Percentiles rank a stretch among this genome's conserved stretches.
phyloP scores from a whole-genome alignment of 1,139 yeast species.

The Saccharomyces hybrid region DNA sequence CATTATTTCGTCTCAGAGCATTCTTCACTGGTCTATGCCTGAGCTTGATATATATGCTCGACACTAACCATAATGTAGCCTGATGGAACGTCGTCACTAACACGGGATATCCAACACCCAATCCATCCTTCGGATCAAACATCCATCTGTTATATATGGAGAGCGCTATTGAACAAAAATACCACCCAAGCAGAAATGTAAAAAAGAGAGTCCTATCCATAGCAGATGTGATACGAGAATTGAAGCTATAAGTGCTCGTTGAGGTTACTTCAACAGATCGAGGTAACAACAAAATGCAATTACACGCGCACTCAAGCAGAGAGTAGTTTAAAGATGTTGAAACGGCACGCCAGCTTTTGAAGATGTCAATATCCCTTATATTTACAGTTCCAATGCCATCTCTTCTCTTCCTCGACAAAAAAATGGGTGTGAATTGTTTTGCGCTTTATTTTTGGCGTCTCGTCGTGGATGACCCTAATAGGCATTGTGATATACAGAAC shows the following conservation, averaged over 20 bases:
- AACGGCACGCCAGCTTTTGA: not conserved
- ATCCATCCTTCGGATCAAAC: slow-evolving; percentile 61
- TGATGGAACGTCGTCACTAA: slow-evolving; percentile 83
- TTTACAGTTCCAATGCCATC: not conserved
- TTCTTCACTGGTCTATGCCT: slow-evolving; percentile 5
- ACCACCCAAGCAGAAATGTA: slow-evolving; percentile 38
- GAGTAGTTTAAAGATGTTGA: not conserved
- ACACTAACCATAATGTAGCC: slow-evolving; percentile 45
- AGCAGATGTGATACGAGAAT: slow-evolving; percentile 3
- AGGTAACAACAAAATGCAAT: not conserved
- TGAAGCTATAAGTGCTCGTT: not conserved
- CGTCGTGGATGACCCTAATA: not conserved
- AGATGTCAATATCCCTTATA: not conserved
- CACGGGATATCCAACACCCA: slow-evolving; percentile 76
- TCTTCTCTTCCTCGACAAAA: not conserved
- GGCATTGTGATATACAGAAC: not conserved
- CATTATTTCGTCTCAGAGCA: slow-evolving; percentile 10
- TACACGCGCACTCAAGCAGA: not conserved
- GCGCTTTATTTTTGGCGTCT: not conserved
- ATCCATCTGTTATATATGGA: slow-evolving; percentile 97
- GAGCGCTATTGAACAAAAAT: slow-evolving; percentile 60
- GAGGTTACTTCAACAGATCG: slow-evolving; percentile 2
- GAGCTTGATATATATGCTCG: slow-evolving; percentile 20
- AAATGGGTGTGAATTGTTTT: not conserved
- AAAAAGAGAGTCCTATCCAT: not conserved